Evolutionary conservation across 805 yeast species (phyloP).

Genomic region (Candida berthetii): DNA sequence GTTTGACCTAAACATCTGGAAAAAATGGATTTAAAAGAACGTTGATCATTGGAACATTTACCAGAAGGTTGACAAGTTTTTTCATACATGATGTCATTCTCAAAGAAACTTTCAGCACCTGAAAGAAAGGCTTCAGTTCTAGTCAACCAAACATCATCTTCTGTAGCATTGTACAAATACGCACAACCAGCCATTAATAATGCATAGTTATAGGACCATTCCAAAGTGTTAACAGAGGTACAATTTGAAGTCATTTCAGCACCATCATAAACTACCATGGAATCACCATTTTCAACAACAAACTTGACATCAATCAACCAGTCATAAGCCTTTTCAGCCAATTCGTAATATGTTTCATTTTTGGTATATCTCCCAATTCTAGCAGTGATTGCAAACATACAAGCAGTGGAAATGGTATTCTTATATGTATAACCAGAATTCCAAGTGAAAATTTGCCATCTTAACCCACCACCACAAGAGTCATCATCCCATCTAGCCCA

Average conservation of each 20-base stretch:
- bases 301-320: conserved; percentile 51
- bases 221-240: conserved; percentile 37
- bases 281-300: conserved; percentile 27
- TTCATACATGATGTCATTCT: conserved; percentile 50
- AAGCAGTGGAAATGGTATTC: conserved; percentile 58
- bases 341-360: conserved; percentile 46
- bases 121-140: conserved; percentile 37
- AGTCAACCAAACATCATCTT: conserved; percentile 41
- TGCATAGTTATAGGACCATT: conserved; percentile 73
- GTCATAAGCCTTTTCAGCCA: conserved; percentile 48
- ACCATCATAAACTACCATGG: conserved; percentile 47
- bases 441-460: conserved; percentile 74
- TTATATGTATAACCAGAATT: conserved; percentile 64
- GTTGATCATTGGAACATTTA: conserved; percentile 67
- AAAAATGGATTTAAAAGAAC: conserved; percentile 68
- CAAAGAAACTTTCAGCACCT: conserved; percentile 43
- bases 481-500: conserved; percentile 52
- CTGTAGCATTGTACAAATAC: conserved; percentile 58
- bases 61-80: conserved; percentile 46
- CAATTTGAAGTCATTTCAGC: conserved; percentile 46
- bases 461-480: conserved; percentile 57
- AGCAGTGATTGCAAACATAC: conserved; percentile 56
- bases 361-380: conserved; percentile 58
- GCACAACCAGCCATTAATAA: conserved; percentile 63
- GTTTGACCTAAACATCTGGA: conserved; percentile 59